phyloP scores from a whole-genome alignment of 306 rosid species.

The Citrullus amarus region DNA sequence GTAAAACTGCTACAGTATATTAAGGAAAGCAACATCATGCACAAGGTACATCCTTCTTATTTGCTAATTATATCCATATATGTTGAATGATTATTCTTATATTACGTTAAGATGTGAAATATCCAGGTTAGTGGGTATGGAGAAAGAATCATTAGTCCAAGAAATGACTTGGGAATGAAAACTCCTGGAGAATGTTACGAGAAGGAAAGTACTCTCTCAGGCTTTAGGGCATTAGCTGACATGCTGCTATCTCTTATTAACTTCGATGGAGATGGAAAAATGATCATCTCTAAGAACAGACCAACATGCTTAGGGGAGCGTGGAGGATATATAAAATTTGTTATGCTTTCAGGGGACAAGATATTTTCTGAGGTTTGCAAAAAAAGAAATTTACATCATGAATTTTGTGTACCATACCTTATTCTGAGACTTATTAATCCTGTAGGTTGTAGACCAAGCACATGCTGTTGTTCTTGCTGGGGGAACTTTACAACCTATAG shows the following conservation, averaged over 20 bases:
- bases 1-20: conserved; percentile 66
- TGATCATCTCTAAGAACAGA: conserved; percentile 59
- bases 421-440: conserved; percentile 10
- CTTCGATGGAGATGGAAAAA: conserved; percentile 70
- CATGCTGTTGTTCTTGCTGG: conserved; percentile 87
- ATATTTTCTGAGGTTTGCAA: conserved; percentile 78
- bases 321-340: conserved; percentile 68
- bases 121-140: conserved; percentile 77
- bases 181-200: conserved; percentile 21
- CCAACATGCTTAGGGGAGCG: conserved; percentile 26
- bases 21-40: conserved; percentile 86
- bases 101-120: not conserved
- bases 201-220: conserved; percentile 62
- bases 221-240: conserved; percentile 66
- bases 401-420: not conserved
- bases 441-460: conserved; percentile 71
- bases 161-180: conserved; percentile 18
- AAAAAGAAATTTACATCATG: conserved; percentile 6
- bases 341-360: conserved; percentile 85
- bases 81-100: not conserved
- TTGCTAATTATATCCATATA: not conserved
- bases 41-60: conserved; percentile 55
- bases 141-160: conserved; percentile 38
- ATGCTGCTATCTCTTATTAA: conserved; percentile 61
- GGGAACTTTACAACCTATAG: conserved; percentile 88